phyloP scores from a whole-genome alignment of 768 basidiomycete genomes.

The Cyclocybe aegerita region DNA sequence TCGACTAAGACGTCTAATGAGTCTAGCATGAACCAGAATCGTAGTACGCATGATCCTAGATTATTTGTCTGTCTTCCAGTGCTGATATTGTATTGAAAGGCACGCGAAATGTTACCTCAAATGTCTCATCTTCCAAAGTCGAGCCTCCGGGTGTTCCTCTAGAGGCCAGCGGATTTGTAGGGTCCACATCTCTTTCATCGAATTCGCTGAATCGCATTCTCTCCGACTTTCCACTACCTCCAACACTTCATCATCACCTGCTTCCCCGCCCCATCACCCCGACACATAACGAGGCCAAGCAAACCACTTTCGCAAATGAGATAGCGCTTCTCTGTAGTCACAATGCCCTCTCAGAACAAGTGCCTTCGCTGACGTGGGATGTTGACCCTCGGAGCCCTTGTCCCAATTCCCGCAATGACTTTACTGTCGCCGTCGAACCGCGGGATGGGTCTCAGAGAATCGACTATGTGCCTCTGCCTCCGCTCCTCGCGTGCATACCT shows the following conservation, averaged over 20 bases:
- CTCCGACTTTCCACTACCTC: too few species aligned
- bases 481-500: not conserved
- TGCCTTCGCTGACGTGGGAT: not conserved
- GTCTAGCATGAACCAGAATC: too few species aligned
- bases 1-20: too few species aligned
- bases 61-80: too few species aligned
- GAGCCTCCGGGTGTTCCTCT: not conserved
- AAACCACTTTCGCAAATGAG: not conserved
- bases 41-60: too few species aligned
- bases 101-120: not conserved
- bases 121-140: not conserved
- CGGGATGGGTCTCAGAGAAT: too few species aligned
- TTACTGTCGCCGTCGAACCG: not conserved
- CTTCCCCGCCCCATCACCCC: too few species aligned
- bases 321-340: not conserved
- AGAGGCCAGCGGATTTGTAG: not conserved
- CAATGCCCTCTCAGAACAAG: not conserved
- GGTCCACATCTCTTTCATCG: not conserved
- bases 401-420: slow-evolving; percentile 4
- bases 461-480: not conserved
- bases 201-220: too few species aligned
- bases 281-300: too few species aligned
- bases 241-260: too few species aligned
- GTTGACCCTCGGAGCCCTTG: slow-evolving; percentile 15
- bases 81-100: too few species aligned